Evolutionary conservation across 345 rosid genomes (phyloP).

Genomic region (Leavenworthia alabamica): DNA sequence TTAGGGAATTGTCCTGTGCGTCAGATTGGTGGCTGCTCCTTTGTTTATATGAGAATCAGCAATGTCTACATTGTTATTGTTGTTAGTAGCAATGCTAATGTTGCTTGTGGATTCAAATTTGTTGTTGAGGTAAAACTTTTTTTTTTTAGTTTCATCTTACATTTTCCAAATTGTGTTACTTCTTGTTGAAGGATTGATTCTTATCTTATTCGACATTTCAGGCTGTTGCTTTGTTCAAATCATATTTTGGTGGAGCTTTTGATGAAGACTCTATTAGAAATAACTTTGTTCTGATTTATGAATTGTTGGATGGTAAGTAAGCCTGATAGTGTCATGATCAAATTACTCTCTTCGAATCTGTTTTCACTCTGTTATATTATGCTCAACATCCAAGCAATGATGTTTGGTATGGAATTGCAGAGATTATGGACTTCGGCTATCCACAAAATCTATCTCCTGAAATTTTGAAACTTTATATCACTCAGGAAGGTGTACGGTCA

Average conservation of each 20-base stretch:
- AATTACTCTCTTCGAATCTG: too few species aligned
- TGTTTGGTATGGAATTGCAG: slow-evolving; percentile 38
- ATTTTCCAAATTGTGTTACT: neutral
- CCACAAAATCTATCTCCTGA: slow-evolving; percentile 98
- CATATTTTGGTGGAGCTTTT: slow-evolving; percentile 97
- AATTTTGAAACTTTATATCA: slow-evolving; percentile 92
- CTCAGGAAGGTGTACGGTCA: slow-evolving; percentile 97
- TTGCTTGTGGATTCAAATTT: slow-evolving; percentile 96
- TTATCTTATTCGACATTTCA: slow-evolving; percentile 18
- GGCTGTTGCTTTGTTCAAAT: slow-evolving; percentile 95
- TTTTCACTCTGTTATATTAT: too few species aligned
- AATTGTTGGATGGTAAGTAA: slow-evolving; percentile 96
- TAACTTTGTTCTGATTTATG: slow-evolving; percentile 94
- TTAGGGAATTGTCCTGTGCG: slow-evolving; percentile 94
- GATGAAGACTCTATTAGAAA: slow-evolving; percentile 97
- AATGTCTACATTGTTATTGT: slow-evolving; percentile 97
- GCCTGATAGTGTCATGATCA: too few species aligned
- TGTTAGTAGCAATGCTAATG: slow-evolving; percentile 99
- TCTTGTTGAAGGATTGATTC: neutral
- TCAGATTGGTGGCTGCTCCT: slow-evolving; percentile 98
- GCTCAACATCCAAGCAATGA: neutral
- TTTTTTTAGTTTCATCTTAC: neutral
- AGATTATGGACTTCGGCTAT: slow-evolving; percentile 95
- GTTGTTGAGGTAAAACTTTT: slow-evolving; percentile 81
- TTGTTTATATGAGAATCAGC: slow-evolving; percentile 94